A percentile compares a stretch with the other conserved stretches of the same genome.
Evolutionary conservation across 2,329 filamentous ascomycete genomes (phyloP).

Genomic region (Phaeomoniella chlamydospora): DNA sequence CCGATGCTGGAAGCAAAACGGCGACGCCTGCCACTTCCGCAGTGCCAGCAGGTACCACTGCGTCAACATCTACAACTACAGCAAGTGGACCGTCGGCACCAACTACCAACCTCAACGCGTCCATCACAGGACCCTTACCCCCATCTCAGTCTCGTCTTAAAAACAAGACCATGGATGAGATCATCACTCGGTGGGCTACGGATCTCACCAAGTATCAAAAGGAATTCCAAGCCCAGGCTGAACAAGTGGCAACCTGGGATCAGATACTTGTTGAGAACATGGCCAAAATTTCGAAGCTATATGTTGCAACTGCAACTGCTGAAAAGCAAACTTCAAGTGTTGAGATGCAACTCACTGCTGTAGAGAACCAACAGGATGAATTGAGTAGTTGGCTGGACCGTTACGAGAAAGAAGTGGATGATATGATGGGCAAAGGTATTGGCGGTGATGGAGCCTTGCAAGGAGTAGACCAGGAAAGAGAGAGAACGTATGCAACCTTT

Average conservation of each 20-base stretch:
- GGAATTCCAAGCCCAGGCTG: slow-evolving; percentile 83
- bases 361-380: slow-evolving; percentile 89
- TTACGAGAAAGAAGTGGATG: slow-evolving; percentile 84
- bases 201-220: slow-evolving; percentile 94
- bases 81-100: slow-evolving; percentile 6
- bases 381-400: slow-evolving; percentile 75
- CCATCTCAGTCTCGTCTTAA: slow-evolving; percentile 74
- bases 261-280: slow-evolving; percentile 83
- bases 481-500: slow-evolving; percentile 56
- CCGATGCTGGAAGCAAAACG: slow-evolving; percentile 6
- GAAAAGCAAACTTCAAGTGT: slow-evolving; percentile 88
- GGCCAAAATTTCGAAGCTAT: slow-evolving; percentile 87
- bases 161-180: slow-evolving; percentile 99
- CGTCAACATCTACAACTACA: slow-evolving; percentile 4
- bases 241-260: slow-evolving; percentile 82
- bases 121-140: slow-evolving; percentile 67
- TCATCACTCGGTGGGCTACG: slow-evolving; percentile 91
- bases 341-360: slow-evolving; percentile 74
- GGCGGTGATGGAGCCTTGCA: slow-evolving; percentile 30
- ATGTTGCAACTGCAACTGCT: slow-evolving; percentile 81
- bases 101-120: slow-evolving; percentile 46
- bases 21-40: slow-evolving; percentile 15
- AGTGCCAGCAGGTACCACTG: slow-evolving; percentile 16
- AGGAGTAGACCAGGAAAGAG: slow-evolving; percentile 81
- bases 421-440: slow-evolving; percentile 68